phyloP scores from a whole-genome alignment of 1,284 basidiomycete species.

The Lentinus polychrous region DNA sequence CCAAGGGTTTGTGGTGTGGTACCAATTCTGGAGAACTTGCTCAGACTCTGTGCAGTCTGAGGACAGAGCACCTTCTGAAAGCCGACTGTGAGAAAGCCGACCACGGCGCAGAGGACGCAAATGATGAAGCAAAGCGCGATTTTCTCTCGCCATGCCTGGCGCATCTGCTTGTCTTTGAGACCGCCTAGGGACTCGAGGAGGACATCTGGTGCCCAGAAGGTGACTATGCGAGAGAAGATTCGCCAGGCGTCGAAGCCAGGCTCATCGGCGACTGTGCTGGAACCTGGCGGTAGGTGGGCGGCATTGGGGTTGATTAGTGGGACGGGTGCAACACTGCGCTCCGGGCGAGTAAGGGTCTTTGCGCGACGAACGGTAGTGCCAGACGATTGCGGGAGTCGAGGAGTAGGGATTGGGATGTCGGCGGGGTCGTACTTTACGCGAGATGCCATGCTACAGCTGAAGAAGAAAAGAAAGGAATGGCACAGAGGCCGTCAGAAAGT shows the following conservation, averaged over 20 bases:
- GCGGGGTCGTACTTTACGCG: slow-evolving; percentile 30
- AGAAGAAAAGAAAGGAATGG: slow-evolving; percentile 14
- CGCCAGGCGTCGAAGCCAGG: slow-evolving; percentile 71
- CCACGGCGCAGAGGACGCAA: slow-evolving; percentile 65
- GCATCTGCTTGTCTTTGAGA: slow-evolving; percentile 69
- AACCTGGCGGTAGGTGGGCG: slow-evolving; percentile 29
- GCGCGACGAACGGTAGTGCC: slow-evolving; percentile 68
- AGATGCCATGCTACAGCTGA: slow-evolving; percentile 12
- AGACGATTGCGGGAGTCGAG: slow-evolving; percentile 45
- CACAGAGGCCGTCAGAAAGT: slow-evolving; percentile 12
- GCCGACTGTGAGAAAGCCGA: slow-evolving; percentile 94
- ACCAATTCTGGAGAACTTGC: slow-evolving; percentile 64
- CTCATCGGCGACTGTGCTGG: slow-evolving; percentile 23
- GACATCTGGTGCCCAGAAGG: slow-evolving; percentile 87
- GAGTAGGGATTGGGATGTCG: slow-evolving; percentile 66
- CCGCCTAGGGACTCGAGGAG: slow-evolving; percentile 73
- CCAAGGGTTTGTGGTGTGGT: slow-evolving; percentile 60
- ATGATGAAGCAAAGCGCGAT: slow-evolving; percentile 89
- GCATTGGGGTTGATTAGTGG: slow-evolving; percentile 83
- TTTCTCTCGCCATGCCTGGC: slow-evolving; percentile 98
- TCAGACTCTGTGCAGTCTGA: slow-evolving; percentile 42
- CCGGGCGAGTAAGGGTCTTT: slow-evolving; percentile 94
- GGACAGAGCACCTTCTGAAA: slow-evolving; percentile 93
- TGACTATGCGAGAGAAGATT: slow-evolving; percentile 72
- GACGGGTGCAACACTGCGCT: slow-evolving; percentile 87